These are phyloP conservation scores for Rhodosporidiobolus odoratus DNA, from an alignment of 768 basidiomycete species.

Conservation along the genomic window DNA sequence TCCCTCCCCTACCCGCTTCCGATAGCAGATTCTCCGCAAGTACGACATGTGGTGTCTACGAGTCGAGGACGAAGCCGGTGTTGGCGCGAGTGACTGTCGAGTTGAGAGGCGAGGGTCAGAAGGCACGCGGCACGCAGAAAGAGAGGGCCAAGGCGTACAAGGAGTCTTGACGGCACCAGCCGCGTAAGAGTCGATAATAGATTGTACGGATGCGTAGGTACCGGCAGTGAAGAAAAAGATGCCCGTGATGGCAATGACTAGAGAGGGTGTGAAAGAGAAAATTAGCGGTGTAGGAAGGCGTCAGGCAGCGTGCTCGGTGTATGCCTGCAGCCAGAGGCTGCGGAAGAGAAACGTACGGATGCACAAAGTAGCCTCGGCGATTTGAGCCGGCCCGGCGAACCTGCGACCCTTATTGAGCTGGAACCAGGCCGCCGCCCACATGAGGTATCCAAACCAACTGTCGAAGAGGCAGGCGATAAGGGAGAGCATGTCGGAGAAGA, in stretches of 20 bases:
- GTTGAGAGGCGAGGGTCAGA: not conserved
- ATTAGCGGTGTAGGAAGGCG: too few relatives aligned
- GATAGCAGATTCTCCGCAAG: too few relatives aligned
- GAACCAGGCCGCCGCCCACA: slow-evolving; percentile 39
- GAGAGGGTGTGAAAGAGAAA: not conserved
- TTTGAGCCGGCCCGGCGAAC: not conserved
- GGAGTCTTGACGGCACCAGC: slow-evolving; percentile 21
- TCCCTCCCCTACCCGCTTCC: too few relatives aligned
- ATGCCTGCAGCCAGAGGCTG: not conserved
- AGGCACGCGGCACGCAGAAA: too few relatives aligned
- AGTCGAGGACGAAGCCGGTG: slow-evolving; percentile 12
- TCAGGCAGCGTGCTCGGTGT: too few relatives aligned
- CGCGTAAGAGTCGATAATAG: slow-evolving; percentile 1
- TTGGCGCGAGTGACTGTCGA: slow-evolving; percentile 11
- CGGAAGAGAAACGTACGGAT: not conserved
- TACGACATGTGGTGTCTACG: not conserved
- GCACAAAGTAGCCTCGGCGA: slow-evolving; percentile 12
- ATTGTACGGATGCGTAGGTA: slow-evolving; percentile 24
- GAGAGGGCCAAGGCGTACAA: not conserved
- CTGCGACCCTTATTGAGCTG: slow-evolving; percentile 29
- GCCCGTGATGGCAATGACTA: slow-evolving; percentile 24
- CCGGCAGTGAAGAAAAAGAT: slow-evolving; percentile 38
- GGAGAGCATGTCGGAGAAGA: slow-evolving; percentile 34
- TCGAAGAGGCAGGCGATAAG: slow-evolving; percentile 37
- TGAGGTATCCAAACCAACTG: slow-evolving; percentile 39